Percentiles rank a stretch among this genome's conserved stretches.
Evolutionary conservation across 2,329 filamentous ascomycete species (phyloP).

Genomic region (Colletotrichum tabaci): DNA sequence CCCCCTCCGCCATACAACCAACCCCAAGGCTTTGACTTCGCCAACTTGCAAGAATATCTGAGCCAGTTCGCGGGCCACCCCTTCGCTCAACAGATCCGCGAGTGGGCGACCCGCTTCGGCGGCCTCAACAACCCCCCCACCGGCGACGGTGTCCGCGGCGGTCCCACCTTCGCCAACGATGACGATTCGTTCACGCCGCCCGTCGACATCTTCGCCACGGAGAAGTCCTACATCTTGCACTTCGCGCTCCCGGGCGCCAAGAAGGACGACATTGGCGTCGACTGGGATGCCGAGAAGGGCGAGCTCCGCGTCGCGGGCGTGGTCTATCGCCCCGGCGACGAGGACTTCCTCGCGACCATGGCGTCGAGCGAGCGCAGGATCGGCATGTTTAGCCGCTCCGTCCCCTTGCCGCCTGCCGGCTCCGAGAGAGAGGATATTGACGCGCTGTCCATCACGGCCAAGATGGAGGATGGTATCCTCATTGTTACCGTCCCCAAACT

Average conservation of each 20-base stretch:
- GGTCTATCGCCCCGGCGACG: constrained; percentile 79
- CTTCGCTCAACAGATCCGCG: constrained; percentile 58
- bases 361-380: constrained; percentile 77
- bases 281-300: constrained; percentile 80
- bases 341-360: constrained; percentile 76
- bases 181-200: constrained; percentile 71
- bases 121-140: constrained; percentile 3
- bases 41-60: constrained; percentile 51
- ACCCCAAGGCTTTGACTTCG: constrained; percentile 53
- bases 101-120: constrained; percentile 50
- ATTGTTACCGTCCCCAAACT: constrained; percentile 83
- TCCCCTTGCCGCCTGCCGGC: constrained; percentile 68
- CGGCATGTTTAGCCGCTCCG: constrained; percentile 80
- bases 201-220: constrained; percentile 82
- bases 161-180: constrained; percentile 42
- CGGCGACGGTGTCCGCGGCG: constrained; percentile 37
- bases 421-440: constrained; percentile 72
- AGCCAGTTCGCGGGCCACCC: constrained; percentile 59
- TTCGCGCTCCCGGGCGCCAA: constrained; percentile 83
- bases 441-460: constrained; percentile 77
- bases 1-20: constrained; percentile 45
- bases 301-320: constrained; percentile 79
- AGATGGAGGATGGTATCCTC: constrained; percentile 84
- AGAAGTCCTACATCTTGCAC: constrained; percentile 77
- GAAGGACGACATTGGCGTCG: constrained; percentile 83